phyloP scores from a whole-genome alignment of 1,139 yeast species.

The Debaryomycetaceae sp. region DNA sequence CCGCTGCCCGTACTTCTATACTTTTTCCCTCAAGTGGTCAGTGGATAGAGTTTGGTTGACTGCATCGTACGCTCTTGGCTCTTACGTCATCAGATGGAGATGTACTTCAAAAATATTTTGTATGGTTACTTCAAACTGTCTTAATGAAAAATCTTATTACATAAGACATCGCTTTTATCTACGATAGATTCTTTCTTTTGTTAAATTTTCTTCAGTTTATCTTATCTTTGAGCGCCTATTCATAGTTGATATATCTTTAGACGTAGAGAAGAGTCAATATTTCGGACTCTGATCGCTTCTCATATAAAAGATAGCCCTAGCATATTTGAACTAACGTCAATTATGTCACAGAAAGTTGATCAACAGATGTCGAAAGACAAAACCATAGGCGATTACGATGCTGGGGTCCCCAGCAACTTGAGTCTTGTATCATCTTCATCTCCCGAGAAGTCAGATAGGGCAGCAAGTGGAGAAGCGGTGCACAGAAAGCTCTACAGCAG shows the following conservation, averaged over 20 bases:
- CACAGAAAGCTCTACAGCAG: slow-evolving; percentile 13
- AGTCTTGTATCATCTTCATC: not conserved
- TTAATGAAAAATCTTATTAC: not conserved
- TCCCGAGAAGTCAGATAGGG: not conserved
- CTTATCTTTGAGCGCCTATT: not conserved
- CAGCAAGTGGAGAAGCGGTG: not conserved
- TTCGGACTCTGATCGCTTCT: not conserved
- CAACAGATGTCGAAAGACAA: not conserved
- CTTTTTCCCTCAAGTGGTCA: too few relatives aligned
- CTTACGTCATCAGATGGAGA: not conserved
- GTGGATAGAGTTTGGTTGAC: not conserved
- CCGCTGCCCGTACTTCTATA: too few relatives aligned
- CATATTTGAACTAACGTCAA: not conserved
- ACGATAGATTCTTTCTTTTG: not conserved
- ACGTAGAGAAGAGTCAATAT: not conserved
- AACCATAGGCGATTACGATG: not conserved
- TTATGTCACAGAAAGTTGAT: not conserved
- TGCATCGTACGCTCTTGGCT: not conserved
- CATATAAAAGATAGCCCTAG: not conserved
- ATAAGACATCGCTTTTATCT: not conserved
- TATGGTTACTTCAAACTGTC: not conserved
- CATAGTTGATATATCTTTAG: not conserved
- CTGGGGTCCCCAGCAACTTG: not conserved
- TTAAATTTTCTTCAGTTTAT: too few relatives aligned
- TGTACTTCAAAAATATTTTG: not conserved